Evolutionary conservation across 805 yeast genomes (phyloP).

Genomic region (Lachancea sp.): DNA sequence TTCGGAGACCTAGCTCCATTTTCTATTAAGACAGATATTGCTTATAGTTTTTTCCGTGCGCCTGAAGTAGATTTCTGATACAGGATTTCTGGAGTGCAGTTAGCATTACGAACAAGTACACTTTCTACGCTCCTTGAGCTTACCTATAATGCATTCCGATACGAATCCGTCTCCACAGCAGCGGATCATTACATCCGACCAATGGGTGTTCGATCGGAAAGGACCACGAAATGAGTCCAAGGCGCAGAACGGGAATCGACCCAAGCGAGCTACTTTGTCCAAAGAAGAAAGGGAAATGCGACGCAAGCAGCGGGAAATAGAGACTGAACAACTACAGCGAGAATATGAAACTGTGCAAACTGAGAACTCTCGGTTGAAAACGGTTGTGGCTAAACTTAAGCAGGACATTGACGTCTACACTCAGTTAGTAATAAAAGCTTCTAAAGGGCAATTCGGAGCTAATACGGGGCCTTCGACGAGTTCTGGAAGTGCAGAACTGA

Average conservation of each 20-base stretch:
- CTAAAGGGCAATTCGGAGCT: slow-evolving; percentile 1
- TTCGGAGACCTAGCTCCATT: too few species aligned
- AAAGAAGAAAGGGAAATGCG: slow-evolving; percentile 9
- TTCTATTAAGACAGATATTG: too few species aligned
- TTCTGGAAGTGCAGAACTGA: slow-evolving; percentile 4
- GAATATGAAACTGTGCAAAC: slow-evolving; percentile 22
- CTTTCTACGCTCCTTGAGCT: not conserved
- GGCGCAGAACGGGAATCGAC: slow-evolving; percentile 3
- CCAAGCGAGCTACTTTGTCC: slow-evolving; percentile 7
- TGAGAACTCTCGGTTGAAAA: slow-evolving; percentile 24
- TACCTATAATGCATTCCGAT: slow-evolving; percentile 5
- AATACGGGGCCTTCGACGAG: slow-evolving; percentile 4
- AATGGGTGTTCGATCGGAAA: slow-evolving; percentile 17
- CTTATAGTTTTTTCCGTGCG: too few species aligned
- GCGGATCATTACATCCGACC: slow-evolving; percentile 20
- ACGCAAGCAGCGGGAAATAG: slow-evolving; percentile 14
- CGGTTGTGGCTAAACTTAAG: slow-evolving; percentile 19
- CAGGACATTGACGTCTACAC: slow-evolving; percentile 24
- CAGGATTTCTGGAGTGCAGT: too few species aligned
- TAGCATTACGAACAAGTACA: too few species aligned
- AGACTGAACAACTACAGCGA: slow-evolving; percentile 19
- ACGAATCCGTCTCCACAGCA: slow-evolving; percentile 15
- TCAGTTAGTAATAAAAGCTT: slow-evolving; percentile 9
- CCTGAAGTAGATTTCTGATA: too few species aligned
- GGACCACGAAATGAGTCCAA: slow-evolving; percentile 7